Base-by-base conservation (phyloP, 164 flowering plant genomes). In the Magnolia kwangsiensis region DNA sequence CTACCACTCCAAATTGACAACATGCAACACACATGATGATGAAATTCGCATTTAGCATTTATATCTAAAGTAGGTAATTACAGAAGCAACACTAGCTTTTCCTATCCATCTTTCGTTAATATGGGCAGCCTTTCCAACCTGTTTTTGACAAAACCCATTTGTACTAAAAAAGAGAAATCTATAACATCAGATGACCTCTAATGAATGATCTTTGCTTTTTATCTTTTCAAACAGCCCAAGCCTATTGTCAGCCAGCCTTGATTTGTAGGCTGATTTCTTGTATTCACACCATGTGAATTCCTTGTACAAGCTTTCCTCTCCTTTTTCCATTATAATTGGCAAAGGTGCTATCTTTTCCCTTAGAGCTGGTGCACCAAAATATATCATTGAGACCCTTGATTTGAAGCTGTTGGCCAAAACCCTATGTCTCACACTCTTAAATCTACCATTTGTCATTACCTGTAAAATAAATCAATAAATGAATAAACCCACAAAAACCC, bases 371-470 rank as follows among this genome's bases (percentile, higher is more conserved):
- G 92, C 97, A 37, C 93, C 98, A 78, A 95, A 92, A 77, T 82
- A 95, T 16, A 95, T 89, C 96, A 95, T 92, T 11, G 98, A 95
- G 10, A 90, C 50, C 80, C 99, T 91, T 20, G 93, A 86, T 65
- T 84, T 87, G 73, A 10, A 51, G 6, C 88, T 73, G 63, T 86
- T 93, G 1, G 94, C 88, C 73, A 93, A 14, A 1, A 95, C 99
- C 74, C 97, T 88, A 66, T 95, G 99, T 85, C 83, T 91, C 77
- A 93, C 96, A 72, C 99, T 95, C 78, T 72, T 90, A 23, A 95
- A 89, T 82, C 91, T 95, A 77, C 96, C 97, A 80, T 95, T 95
- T 19, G 90, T 95, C 90, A 95, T 83, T 27, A 92, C 98, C 99
- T 95, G 88, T 84, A 77, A 58, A 4, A 1, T 14, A 67, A 27